Evolutionary conservation across 2,329 filamentous ascomycete genomes (phyloP).

Genomic region (Penicillium sclerotigenum): DNA sequence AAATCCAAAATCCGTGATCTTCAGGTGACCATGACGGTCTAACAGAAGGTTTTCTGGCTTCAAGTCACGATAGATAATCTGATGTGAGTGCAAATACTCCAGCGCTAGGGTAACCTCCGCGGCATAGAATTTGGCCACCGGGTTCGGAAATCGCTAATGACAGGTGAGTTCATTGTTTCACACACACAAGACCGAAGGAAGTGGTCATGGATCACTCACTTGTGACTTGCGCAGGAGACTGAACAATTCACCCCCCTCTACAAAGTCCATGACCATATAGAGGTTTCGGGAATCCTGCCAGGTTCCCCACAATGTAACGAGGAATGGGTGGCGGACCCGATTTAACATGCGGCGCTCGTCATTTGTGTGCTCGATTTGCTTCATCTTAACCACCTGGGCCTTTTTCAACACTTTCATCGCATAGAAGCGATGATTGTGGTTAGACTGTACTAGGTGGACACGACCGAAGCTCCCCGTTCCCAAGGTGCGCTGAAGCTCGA

Average conservation of each 20-base stretch:
- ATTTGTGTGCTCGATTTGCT: constrained; percentile 99
- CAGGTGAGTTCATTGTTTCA: constrained; percentile 4
- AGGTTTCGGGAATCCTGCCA: constrained; percentile 94
- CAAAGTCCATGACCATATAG: constrained; percentile 99
- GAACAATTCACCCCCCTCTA: constrained; percentile 96
- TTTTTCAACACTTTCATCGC: constrained; percentile 99
- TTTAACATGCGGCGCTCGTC: constrained; percentile 95
- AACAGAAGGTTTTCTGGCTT: constrained; percentile 93
- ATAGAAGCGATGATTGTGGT: constrained; percentile 97
- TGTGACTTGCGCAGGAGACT: constrained; percentile 88
- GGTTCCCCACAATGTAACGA: constrained; percentile 97
- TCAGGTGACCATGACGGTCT: constrained; percentile 88
- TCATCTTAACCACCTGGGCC: constrained; percentile 98
- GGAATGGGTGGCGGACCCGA: constrained; percentile 94
- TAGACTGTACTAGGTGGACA: constrained; percentile 94
- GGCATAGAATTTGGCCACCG: constrained; percentile 98
- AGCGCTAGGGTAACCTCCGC: constrained; percentile 93
- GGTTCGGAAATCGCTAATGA: constrained; percentile 87
- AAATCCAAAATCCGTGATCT: constrained; percentile 98
- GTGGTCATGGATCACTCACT: constrained; percentile 53
- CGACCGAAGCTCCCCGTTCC: constrained; percentile 96
- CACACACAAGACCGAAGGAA: background rate
- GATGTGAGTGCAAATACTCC: constrained; percentile 88
- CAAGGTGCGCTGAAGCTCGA: constrained; percentile 82
- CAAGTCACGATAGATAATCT: constrained; percentile 96